Conservation (phyloP, 2,329 filamentous ascomycete species). For the Huntiella moniliformis region DNA sequence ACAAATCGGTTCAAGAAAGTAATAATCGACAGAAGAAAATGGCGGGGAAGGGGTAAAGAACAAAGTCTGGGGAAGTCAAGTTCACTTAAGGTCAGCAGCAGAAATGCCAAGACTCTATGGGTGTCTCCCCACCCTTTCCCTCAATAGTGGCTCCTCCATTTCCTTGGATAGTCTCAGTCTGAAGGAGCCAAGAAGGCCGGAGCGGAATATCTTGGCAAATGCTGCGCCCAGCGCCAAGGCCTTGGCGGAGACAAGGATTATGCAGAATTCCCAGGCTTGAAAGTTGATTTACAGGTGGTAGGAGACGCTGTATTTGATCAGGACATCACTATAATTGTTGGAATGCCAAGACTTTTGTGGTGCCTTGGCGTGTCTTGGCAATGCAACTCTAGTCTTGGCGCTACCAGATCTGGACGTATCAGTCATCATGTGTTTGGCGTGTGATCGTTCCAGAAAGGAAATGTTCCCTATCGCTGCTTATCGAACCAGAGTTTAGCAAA, state of each 20-base stretch:
- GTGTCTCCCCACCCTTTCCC: too few relatives aligned
- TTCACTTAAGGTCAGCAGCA: conserved; percentile 8
- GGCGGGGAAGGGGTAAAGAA: neutral
- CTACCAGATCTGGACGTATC: conserved; percentile 5
- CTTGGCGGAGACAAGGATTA: conserved; percentile 9
- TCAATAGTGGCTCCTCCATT: neutral
- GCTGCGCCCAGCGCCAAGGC: conserved; percentile 12
- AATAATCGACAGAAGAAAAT: neutral
- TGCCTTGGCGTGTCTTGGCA: conserved; percentile 6
- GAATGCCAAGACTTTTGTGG: conserved; percentile 8
- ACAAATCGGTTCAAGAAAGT: neutral
- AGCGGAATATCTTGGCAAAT: conserved; percentile 12
- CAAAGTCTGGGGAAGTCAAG: conserved; percentile 10
- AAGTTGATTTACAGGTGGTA: too few relatives aligned
- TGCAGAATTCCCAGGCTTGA: neutral
- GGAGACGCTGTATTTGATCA: too few relatives aligned
- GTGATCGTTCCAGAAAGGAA: too few relatives aligned
- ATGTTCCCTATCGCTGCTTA: too few relatives aligned
- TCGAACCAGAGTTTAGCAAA: too few relatives aligned
- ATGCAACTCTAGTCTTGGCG: conserved; percentile 8
- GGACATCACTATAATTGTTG: neutral
- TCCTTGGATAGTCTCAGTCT: neutral
- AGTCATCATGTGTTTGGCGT: neutral
- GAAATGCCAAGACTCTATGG: conserved; percentile 7
- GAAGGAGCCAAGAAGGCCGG: conserved; percentile 4